A percentile compares a stretch with the other conserved stretches of the same genome.
Conservation (phyloP, 2,329 filamentous ascomycete species). For the Monosporascus sp. region DNA sequence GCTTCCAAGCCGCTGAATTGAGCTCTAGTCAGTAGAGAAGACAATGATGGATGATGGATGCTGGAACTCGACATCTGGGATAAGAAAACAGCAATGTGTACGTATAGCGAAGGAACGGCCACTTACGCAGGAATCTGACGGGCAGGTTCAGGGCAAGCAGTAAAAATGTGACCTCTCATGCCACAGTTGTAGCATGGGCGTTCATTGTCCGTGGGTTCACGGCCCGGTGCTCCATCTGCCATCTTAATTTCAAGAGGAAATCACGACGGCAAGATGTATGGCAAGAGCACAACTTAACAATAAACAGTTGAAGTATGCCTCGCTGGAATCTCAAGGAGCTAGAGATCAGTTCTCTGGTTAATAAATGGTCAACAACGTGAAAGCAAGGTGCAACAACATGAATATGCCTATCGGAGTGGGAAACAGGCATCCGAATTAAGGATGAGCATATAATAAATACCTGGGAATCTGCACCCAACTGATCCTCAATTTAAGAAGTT, state of each 20-base stretch:
- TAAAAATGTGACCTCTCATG: slow-evolving; percentile 27
- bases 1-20: slow-evolving; percentile 25
- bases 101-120: not conserved
- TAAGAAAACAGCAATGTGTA: not conserved
- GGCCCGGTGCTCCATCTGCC: slow-evolving; percentile 21
- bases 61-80: too few species aligned
- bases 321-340: too few species aligned
- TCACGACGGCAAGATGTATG: not conserved
- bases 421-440: too few species aligned
- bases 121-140: slow-evolving; percentile 29
- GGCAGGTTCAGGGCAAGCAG: slow-evolving; percentile 28
- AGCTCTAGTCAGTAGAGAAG: not conserved
- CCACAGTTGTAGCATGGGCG: slow-evolving; percentile 29
- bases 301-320: too few species aligned
- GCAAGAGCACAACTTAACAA: not conserved
- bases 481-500: too few species aligned
- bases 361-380: too few species aligned
- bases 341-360: too few species aligned
- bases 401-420: too few species aligned
- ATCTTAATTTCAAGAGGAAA: slow-evolving; percentile 10
- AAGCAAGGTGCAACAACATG: too few species aligned
- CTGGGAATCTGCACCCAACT: too few species aligned
- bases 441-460: too few species aligned
- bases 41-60: not conserved
- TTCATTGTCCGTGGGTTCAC: slow-evolving; percentile 21